These are phyloP conservation scores for Trichoderma virens DNA, from an alignment of 495 filamentous ascomycete genomes.

Conservation along the genomic window DNA sequence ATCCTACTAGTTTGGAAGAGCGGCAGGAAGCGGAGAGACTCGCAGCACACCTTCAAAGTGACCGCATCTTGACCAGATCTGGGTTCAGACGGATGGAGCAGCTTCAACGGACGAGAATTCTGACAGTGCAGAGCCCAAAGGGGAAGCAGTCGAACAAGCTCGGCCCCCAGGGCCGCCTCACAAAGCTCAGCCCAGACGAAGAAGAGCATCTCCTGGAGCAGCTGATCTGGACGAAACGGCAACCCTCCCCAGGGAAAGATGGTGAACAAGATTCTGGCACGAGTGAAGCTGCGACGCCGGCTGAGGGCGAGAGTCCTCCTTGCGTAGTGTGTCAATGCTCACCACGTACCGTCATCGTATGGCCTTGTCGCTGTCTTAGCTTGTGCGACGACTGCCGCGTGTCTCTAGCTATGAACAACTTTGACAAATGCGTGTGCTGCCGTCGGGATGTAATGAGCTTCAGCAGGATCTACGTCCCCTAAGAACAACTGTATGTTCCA, in stretches of 20 bases:
- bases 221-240: conserved; percentile 61
- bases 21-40: conserved; percentile 74
- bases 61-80: conserved; percentile 71
- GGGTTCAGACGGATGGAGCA: conserved; percentile 60
- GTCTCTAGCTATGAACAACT: conserved; percentile 92
- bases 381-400: conserved; percentile 93
- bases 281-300: conserved; percentile 41
- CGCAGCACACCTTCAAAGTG: conserved; percentile 65
- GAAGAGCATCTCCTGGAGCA: conserved; percentile 75
- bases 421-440: conserved; percentile 90
- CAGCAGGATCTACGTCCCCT: conserved; percentile 85
- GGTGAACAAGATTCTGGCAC: conserved; percentile 43
- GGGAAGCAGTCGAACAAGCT: conserved; percentile 33
- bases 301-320: conserved; percentile 55
- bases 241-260: conserved; percentile 16
- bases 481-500: neutral
- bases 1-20: conserved; percentile 70
- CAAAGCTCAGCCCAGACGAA: conserved; percentile 52
- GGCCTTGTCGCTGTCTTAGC: conserved; percentile 92
- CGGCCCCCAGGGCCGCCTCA: conserved; percentile 12
- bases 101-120: conserved; percentile 55
- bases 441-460: conserved; percentile 79
- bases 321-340: conserved; percentile 89
- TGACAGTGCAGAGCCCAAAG: conserved; percentile 24
- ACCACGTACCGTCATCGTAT: conserved; percentile 86